A percentile compares a stretch with the other conserved stretches of the same genome.
Conservation (phyloP, 177 flowering plant genomes). For the Vitis hybrid region DNA sequence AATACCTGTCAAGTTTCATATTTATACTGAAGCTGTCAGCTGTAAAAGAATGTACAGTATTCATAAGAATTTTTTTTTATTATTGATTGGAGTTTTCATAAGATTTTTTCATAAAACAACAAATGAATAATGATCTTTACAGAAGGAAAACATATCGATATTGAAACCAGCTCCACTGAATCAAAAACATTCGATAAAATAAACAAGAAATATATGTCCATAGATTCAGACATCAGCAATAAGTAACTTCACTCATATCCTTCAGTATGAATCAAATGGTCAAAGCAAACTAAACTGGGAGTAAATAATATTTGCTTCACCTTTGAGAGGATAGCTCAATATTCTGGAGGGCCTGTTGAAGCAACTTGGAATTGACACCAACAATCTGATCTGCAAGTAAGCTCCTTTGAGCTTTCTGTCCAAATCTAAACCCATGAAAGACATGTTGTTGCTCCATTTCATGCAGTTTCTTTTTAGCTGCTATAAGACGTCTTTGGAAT, state of each 20-base stretch:
- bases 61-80: neutral
- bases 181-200: neutral
- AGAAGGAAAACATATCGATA: neutral
- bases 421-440: constrained; percentile 73
- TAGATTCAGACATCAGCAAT: neutral
- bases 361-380: constrained; percentile 62
- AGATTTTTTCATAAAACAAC: neutral
- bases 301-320: constrained; percentile 24
- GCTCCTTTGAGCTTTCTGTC: constrained; percentile 60
- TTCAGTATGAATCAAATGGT: neutral
- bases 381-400: constrained; percentile 75
- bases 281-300: neutral
- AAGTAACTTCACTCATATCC: neutral
- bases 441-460: constrained; percentile 85
- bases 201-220: neutral
- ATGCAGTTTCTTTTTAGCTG: constrained; percentile 76
- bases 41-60: neutral
- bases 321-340: constrained; percentile 40
- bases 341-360: constrained; percentile 61
- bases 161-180: neutral
- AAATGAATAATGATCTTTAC: neutral
- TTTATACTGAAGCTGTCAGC: neutral
- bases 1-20: neutral
- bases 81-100: neutral
- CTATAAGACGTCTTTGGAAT: constrained; percentile 58